A percentile compares a stretch with the other conserved stretches of the same genome.
phyloP scores from a whole-genome alignment of 352 stramenopile genomes.

The Phytophthora constricta region DNA sequence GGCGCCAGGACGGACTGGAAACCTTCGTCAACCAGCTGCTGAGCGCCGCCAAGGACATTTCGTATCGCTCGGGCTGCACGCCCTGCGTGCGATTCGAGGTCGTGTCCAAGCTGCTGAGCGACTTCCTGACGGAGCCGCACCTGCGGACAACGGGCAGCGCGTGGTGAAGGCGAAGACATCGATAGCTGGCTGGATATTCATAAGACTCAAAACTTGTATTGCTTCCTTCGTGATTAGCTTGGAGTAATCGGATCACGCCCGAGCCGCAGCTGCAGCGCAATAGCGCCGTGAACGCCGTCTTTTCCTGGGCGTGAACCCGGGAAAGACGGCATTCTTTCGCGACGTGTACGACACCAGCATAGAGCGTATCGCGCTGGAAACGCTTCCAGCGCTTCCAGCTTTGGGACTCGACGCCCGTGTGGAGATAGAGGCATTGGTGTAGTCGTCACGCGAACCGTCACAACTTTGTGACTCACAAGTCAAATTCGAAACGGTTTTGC shows the following conservation, averaged over 20 bases:
- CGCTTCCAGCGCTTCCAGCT: too few relatives aligned
- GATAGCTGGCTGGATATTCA: background rate
- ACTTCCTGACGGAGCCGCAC: slow-evolving; percentile 56
- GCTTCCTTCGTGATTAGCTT: background rate
- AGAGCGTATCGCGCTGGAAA: too few relatives aligned
- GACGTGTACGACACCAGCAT: too few relatives aligned
- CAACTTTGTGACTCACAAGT: too few relatives aligned
- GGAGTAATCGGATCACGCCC: background rate
- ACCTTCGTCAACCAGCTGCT: slow-evolving; percentile 59
- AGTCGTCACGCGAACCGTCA: too few relatives aligned
- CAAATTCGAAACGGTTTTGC: too few relatives aligned
- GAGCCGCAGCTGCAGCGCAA: too few relatives aligned
- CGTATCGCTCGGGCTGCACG: slow-evolving; percentile 48
- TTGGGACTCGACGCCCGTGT: too few relatives aligned
- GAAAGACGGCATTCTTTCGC: too few relatives aligned
- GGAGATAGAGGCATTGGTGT: too few relatives aligned
- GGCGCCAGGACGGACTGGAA: slow-evolving; percentile 41
- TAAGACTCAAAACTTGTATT: background rate
- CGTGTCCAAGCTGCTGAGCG: slow-evolving; percentile 55
- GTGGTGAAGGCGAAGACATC: slow-evolving; percentile 2
- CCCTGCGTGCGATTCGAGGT: slow-evolving; percentile 57
- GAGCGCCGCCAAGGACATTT: slow-evolving; percentile 49
- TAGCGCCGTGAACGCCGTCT: too few relatives aligned
- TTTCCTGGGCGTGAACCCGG: too few relatives aligned
- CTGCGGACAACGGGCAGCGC: slow-evolving; percentile 12